Percentiles rank a stretch among this genome's conserved stretches.
Conservation (phyloP, 352 stramenopile species). For the Pythium aristosporum region DNA sequence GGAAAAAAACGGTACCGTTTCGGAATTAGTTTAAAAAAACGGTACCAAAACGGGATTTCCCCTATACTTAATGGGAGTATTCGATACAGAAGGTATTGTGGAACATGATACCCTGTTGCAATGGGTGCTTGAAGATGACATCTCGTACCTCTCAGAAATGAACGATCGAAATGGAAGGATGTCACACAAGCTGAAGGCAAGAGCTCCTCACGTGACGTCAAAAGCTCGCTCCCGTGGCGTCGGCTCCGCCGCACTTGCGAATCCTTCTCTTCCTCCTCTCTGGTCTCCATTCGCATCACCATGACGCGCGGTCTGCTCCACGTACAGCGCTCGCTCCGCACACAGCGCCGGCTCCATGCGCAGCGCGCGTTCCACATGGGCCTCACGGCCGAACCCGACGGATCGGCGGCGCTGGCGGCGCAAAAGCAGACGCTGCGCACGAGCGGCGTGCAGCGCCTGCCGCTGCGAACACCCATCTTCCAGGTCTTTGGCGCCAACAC, state of each 20-base stretch:
- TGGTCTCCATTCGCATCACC: background rate
- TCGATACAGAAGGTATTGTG: background rate
- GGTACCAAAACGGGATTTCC: too few species aligned
- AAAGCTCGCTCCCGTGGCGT: background rate
- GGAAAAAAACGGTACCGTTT: too few species aligned
- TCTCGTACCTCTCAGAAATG: conserved; percentile 8
- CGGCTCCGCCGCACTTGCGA: background rate
- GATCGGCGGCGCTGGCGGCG: conserved; percentile 32
- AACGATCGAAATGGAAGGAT: conserved; percentile 8
- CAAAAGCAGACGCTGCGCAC: conserved; percentile 56
- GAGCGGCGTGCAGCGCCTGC: conserved; percentile 43
- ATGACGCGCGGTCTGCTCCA: conserved; percentile 15
- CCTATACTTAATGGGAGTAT: background rate
- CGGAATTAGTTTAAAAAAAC: too few species aligned
- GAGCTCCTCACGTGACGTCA: background rate
- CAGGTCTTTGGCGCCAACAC: conserved; percentile 97
- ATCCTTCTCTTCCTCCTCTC: conserved; percentile 1
- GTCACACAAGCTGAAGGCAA: conserved; percentile 11
- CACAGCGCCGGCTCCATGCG: conserved; percentile 8
- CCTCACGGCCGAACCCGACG: conserved; percentile 34
- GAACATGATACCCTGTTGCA: conserved; percentile 16
- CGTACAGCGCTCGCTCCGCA: conserved; percentile 20
- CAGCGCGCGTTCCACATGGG: conserved; percentile 48
- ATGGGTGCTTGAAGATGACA: conserved; percentile 9
- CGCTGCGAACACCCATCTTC: conserved; percentile 72